Base-by-base conservation (phyloP, 2,329 filamentous ascomycete genomes). In the Nigrospora osmanthi region DNA sequence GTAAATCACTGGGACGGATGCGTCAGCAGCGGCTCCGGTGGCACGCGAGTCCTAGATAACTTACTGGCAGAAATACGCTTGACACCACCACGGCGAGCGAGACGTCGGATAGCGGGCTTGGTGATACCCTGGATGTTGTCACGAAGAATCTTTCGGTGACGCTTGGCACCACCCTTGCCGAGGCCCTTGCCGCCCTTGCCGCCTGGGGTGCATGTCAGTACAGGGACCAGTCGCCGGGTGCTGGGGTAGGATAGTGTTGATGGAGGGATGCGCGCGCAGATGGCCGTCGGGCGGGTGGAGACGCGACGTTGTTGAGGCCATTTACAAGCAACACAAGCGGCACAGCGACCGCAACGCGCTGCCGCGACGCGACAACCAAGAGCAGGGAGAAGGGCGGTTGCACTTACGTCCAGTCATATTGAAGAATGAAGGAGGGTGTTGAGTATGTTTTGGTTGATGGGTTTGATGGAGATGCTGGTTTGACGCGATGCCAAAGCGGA, bases 101-200 rank as follows among this genome's bases (percentile, higher is more conserved):
- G 89, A 94, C 90, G 90, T 65, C 90, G 86, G 74, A 96, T 96
- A 63, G 90, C 90, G 62, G 90, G 90, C 87, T 96, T 96, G 66
- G 90, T 96, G 68, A 96, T 96, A 76, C 90, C 90, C 78, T 96
- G 90, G 68, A 96, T 96, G 87, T 95, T 96, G 86, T 95, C 90
- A 75, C 90, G 89, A 72, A 96, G 81, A 79, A 96, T 96, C 87
- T 96, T 96, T 66, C 91, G 85, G 78, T 96, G 90, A 75, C 90
- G 90, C 87, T 96, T 97, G 74, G 91, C 91, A 71, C 90, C 90
- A 58, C 90, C 90, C 84, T 95, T 95, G 71, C 90, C 90, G 73
- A 95, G 89, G 70, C 89, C 90, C 83, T 95, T 95, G 69, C 90
- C 90, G 72, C 89, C 89, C 77, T 95, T 94, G 70, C 89, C 89